Conservation (phyloP, 805 yeast species). For the Candida loeiensis region DNA sequence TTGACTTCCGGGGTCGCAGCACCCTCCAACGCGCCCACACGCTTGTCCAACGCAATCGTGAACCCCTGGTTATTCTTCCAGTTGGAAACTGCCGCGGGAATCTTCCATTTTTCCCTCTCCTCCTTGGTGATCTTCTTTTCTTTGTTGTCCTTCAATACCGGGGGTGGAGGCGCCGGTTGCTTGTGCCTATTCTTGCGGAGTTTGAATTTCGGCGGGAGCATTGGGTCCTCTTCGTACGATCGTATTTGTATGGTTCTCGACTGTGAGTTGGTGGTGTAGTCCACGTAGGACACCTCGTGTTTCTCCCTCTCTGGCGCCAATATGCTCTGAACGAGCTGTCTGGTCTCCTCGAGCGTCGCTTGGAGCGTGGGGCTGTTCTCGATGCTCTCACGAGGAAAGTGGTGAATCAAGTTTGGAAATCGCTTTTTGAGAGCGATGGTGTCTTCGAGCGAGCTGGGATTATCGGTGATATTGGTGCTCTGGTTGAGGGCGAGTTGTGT, state of each 20-base stretch:
- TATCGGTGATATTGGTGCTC: constrained; percentile 13
- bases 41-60: constrained; percentile 73
- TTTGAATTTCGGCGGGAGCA: constrained; percentile 77
- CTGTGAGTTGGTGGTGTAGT: constrained; percentile 16
- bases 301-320: constrained; percentile 34
- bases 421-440: constrained; percentile 55
- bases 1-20: constrained; percentile 36
- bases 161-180: constrained; percentile 60
- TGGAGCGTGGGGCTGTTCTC: constrained; percentile 40
- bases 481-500: constrained; percentile 26
- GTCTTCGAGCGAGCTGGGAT: constrained; percentile 51
- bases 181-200: constrained; percentile 65
- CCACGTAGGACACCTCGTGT: constrained; percentile 24
- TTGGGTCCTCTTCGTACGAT: constrained; percentile 72
- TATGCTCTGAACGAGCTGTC: constrained; percentile 49
- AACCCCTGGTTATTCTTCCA: constrained; percentile 95
- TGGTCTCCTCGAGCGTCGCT: constrained; percentile 53
- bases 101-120: constrained; percentile 77
- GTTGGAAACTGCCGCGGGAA: constrained; percentile 88
- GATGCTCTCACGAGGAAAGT: constrained; percentile 38
- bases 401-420: constrained; percentile 37
- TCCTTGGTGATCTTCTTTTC: constrained; percentile 52
- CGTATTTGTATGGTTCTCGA: constrained; percentile 57
- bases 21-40: constrained; percentile 35
- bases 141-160: constrained; percentile 50